Evolutionary conservation across 805 yeast genomes (phyloP), one percentile per base, ranked within the genome.

Genomic region (Teunomyces pallodes): DNA sequence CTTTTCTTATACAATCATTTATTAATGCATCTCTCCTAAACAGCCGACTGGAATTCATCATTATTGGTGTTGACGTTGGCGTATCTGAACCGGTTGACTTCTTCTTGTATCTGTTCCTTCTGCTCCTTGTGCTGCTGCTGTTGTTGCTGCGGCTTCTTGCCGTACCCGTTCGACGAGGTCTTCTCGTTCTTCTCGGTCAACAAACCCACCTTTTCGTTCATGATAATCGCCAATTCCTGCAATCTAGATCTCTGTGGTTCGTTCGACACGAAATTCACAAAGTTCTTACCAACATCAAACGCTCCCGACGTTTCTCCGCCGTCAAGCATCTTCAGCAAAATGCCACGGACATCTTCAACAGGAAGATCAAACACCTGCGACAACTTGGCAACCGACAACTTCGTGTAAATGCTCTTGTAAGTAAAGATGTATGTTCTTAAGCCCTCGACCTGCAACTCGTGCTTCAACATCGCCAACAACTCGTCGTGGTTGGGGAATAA

Each of bases 361-460:
- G 79, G 65, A 43, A 92, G 72, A 57, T 83, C 84, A 65, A 92
- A 94, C 52, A 82, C 76, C 43, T 74, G 64, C 17, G 90, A 73
- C 59, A 94, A 75, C 56, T 82, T 82, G 13, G 74, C 66, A 43
- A 90, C 67, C 3, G 96, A 84, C 48, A 92, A 78, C 54, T 87
- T 86, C 52, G 84, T 74, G 72, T 85, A 90, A 59, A 83, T 84
- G 30, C 83, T 69, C 64, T 87, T 88, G 74, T 86, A 90, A 54
- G 87, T 84, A 77, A 90, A 87, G 54, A 94, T 76, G 68, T 87
- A 94, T n/a, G 97, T 89, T 71, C 96, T 83, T 63, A 94, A 79
- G 42, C 97, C 96, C 70, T 90, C 96, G 46, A 83, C 74, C 75
- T 94, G 96, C 59, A 95, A 79, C 72, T 87, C 88, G 54, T 78